A percentile compares a stretch with the other conserved stretches of the same genome.
Evolutionary conservation across 2,329 filamentous ascomycete genomes (phyloP).

Genomic region (Cyclaneusma minus): DNA sequence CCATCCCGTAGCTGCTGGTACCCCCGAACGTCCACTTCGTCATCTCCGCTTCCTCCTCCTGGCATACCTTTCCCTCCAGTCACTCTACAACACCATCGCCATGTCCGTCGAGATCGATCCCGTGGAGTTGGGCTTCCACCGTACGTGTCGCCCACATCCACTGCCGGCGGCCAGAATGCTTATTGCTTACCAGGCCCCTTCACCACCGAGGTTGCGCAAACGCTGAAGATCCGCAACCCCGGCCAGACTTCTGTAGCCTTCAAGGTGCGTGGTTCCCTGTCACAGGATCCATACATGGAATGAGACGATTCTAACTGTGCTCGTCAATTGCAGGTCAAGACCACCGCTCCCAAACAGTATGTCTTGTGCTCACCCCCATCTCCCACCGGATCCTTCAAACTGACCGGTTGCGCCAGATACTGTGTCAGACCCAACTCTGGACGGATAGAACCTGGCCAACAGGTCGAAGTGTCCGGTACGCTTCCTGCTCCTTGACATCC

Average conservation of each 20-base stretch:
- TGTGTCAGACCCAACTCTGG: constrained; percentile 96
- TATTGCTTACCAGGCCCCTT: constrained; percentile 39
- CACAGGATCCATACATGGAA: constrained; percentile 7
- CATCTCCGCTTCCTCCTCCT: no score
- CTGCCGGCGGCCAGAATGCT: constrained; percentile 12
- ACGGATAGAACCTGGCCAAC: constrained; percentile 76
- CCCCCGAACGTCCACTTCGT: no score
- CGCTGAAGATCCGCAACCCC: constrained; percentile 48
- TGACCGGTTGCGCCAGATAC: constrained; percentile 46
- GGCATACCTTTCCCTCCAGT: no score
- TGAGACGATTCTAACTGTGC: constrained; percentile 4
- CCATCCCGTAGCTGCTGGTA: no score
- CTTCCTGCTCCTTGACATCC: constrained; percentile 2
- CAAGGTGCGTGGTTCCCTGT: constrained; percentile 35
- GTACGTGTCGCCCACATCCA: constrained; percentile 36
- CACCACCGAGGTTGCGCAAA: constrained; percentile 48
- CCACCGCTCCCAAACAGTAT: constrained; percentile 96
- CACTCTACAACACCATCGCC: constrained; percentile 22
- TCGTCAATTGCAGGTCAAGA: constrained; percentile 65
- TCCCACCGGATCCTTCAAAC: constrained; percentile 10
- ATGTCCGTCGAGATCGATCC: constrained; percentile 97
- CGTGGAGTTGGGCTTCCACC: constrained; percentile 79
- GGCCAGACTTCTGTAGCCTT: constrained; percentile 49
- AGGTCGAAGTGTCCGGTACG: constrained; percentile 86
- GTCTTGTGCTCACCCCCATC: constrained; percentile 17